phyloP scores from a whole-genome alignment of 1,284 basidiomycete species.

The Leccinum ponderosum region DNA sequence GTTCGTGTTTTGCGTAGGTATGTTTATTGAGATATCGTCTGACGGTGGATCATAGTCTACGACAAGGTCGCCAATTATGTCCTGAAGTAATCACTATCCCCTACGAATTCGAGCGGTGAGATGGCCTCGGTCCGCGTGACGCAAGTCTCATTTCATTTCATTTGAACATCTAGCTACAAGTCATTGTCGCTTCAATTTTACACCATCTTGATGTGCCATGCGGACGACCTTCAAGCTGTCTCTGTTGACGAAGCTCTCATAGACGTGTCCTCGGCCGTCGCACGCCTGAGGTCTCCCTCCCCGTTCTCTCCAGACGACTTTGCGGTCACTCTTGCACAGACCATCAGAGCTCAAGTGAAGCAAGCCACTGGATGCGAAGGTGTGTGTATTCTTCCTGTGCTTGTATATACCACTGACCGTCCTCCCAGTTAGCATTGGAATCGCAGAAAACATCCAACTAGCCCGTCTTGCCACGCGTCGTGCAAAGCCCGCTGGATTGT shows the following conservation, averaged over 20 bases:
- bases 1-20: conserved; percentile 37
- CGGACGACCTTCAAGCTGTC: conserved; percentile 93
- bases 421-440: conserved; percentile 81
- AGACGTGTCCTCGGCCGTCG: conserved; percentile 78
- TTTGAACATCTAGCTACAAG: conserved; percentile 64
- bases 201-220: conserved; percentile 85
- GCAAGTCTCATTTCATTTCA: conserved; percentile 21
- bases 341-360: conserved; percentile 76
- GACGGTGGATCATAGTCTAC: conserved; percentile 53
- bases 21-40: not conserved
- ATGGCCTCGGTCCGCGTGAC: not conserved
- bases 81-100: conserved; percentile 80
- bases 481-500: conserved; percentile 89
- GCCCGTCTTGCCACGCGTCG: conserved; percentile 88
- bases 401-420: conserved; percentile 4
- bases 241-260: conserved; percentile 96
- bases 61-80: conserved; percentile 82
- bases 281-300: conserved; percentile 38
- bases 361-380: conserved; percentile 84
- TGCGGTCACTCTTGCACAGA: conserved; percentile 78
- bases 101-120: conserved; percentile 81
- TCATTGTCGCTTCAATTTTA: conserved; percentile 85
- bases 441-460: conserved; percentile 89
- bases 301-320: conserved; percentile 43
- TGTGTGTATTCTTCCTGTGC: conserved; percentile 30